Percentiles rank a stretch among this genome's conserved stretches.
phyloP scores from a whole-genome alignment of 2,329 filamentous ascomycete species.

The Paraphaeosphaeria minitans region DNA sequence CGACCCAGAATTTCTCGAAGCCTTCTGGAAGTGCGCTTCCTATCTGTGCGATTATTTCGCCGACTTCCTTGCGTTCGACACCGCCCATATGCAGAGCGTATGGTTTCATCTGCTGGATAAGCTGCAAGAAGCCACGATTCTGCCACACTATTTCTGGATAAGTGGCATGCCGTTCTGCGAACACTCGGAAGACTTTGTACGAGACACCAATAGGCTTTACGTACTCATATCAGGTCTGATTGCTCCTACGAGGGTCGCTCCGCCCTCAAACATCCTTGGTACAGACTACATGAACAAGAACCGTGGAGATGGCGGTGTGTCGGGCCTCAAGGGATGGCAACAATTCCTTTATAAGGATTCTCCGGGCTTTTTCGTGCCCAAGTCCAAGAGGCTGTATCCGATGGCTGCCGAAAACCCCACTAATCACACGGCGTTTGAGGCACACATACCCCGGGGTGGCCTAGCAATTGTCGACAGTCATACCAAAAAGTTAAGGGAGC shows the following conservation, averaged over 20 bases:
- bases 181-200: constrained; percentile 8
- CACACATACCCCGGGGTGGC: constrained; percentile 30
- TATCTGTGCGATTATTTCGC: constrained; percentile 38
- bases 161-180: neutral
- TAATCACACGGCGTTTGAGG: neutral
- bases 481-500: constrained; percentile 18
- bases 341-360: constrained; percentile 30
- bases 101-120: constrained; percentile 38
- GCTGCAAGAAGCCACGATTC: constrained; percentile 20
- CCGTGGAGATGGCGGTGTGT: constrained; percentile 12
- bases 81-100: constrained; percentile 25
- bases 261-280: neutral
- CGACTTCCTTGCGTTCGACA: constrained; percentile 32
- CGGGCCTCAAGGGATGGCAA: constrained; percentile 35
- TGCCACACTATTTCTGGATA: constrained; percentile 13
- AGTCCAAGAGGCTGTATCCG: constrained; percentile 3
- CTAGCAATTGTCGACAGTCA: constrained; percentile 32
- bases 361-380: constrained; percentile 24
- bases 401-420: neutral
- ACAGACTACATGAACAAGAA: neutral
- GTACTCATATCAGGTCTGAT: constrained; percentile 17
- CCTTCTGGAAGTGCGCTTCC: constrained; percentile 25
- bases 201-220: neutral
- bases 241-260: neutral
- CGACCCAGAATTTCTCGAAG: constrained; percentile 12